Conservation (phyloP, 2,329 filamentous ascomycete genomes). For the Ceratocystis alfenasii region DNA sequence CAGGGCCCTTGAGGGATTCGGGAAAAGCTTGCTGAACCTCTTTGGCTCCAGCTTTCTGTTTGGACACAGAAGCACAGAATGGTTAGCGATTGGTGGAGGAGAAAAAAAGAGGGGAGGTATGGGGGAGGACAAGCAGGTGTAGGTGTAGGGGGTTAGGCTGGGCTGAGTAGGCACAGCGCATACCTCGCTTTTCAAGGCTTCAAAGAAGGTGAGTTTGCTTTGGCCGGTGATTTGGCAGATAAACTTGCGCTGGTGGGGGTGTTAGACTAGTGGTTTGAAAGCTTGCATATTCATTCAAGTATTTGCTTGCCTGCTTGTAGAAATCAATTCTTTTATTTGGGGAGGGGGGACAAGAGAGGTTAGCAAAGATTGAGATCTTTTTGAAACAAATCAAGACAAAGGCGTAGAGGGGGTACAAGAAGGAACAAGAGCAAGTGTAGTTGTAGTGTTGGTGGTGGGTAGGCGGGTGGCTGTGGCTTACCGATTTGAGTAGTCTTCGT, state of each 20-base stretch:
- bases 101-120: neutral
- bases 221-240: constrained; percentile 95
- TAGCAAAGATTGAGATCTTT: neutral
- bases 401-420: neutral
- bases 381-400: constrained; percentile 19
- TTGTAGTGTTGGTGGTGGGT: neutral
- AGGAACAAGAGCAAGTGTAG: neutral
- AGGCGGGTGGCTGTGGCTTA: constrained; percentile 34
- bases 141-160: neutral
- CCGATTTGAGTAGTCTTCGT: constrained; percentile 79
- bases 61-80: constrained; percentile 16
- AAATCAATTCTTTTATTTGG: constrained; percentile 66
- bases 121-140: neutral
- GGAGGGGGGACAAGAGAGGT: constrained; percentile 18
- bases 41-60: constrained; percentile 61
- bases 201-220: constrained; percentile 81
- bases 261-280: constrained; percentile 5
- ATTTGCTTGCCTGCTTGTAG: constrained; percentile 63
- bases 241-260: constrained; percentile 56
- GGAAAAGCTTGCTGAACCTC: constrained; percentile 89
- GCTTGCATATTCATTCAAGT: neutral
- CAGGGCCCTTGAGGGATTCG: constrained; percentile 78
- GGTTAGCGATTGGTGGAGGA: constrained; percentile 2
- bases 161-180: constrained; percentile 28
- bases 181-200: constrained; percentile 85